Conservation (phyloP, 148 eudicot species). For the Amaranthus hypochondriacus region DNA sequence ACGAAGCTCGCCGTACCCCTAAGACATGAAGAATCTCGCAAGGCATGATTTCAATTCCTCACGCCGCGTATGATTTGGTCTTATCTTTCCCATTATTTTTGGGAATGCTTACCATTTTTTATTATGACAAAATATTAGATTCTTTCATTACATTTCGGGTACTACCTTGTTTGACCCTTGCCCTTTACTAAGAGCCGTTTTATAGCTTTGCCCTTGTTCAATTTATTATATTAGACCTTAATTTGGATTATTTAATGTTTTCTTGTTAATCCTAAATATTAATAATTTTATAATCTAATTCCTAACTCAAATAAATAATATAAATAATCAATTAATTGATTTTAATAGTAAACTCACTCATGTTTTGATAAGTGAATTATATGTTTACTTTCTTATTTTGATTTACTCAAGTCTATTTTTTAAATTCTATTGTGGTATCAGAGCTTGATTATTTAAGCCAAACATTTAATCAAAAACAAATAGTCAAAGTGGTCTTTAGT, state of each 20-base stretch:
- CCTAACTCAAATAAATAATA: too few relatives aligned
- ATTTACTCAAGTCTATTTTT: too few relatives aligned
- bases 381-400: too few relatives aligned
- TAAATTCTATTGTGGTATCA: too few relatives aligned
- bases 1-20: background rate
- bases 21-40: conserved; percentile 6
- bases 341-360: too few relatives aligned
- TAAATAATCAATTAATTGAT: too few relatives aligned
- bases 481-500: too few relatives aligned
- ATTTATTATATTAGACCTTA: background rate
- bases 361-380: too few relatives aligned
- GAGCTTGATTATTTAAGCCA: too few relatives aligned
- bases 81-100: background rate
- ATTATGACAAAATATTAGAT: background rate
- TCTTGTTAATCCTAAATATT: background rate
- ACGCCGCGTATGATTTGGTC: conserved; percentile 25
- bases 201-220: background rate
- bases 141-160: background rate
- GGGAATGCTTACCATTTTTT: background rate
- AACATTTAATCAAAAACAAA: too few relatives aligned
- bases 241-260: background rate
- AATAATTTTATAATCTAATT: too few relatives aligned
- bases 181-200: conserved; percentile 10
- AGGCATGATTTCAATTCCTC: conserved; percentile 14
- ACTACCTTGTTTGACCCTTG: conserved; percentile 6